Evolutionary conservation across 495 filamentous ascomycete genomes (phyloP).

Genomic region (Xylaria scruposa): DNA sequence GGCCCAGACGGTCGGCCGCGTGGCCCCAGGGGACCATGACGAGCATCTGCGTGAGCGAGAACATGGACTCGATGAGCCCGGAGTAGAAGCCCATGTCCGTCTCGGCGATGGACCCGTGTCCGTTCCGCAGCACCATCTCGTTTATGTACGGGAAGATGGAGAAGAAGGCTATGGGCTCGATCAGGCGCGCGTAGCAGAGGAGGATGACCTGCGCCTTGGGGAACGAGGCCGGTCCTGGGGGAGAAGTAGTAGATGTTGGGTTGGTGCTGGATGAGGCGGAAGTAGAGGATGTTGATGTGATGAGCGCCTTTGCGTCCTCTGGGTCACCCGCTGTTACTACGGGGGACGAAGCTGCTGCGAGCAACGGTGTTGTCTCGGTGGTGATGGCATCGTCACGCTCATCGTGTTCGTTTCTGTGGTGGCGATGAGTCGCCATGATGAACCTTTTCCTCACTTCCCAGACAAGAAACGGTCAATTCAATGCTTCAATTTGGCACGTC

Average conservation of each 20-base stretch:
- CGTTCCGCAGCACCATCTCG: slow-evolving; percentile 67
- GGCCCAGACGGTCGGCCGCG: neutral
- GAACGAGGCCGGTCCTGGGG: slow-evolving; percentile 49
- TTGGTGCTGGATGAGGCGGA: slow-evolving; percentile 30
- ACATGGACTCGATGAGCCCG: slow-evolving; percentile 75
- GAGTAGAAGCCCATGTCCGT: slow-evolving; percentile 73
- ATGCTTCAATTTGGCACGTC: neutral
- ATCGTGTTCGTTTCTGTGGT: neutral
- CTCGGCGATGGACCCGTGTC: slow-evolving; percentile 55
- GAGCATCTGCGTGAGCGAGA: slow-evolving; percentile 69
- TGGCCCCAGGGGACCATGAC: slow-evolving; percentile 65
- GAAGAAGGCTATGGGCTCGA: slow-evolving; percentile 80
- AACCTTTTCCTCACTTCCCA: neutral
- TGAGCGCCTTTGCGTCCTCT: slow-evolving; percentile 28
- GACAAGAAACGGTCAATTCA: neutral
- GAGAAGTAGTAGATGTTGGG: neutral
- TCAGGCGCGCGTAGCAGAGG: slow-evolving; percentile 69
- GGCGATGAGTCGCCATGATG: slow-evolving; percentile 11
- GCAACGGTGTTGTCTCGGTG: slow-evolving; percentile 47
- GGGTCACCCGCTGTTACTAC: slow-evolving; percentile 26
- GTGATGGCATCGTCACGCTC: slow-evolving; percentile 17
- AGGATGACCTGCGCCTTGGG: slow-evolving; percentile 65
- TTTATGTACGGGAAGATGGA: slow-evolving; percentile 78
- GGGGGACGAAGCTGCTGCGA: slow-evolving; percentile 34
- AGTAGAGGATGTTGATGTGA: neutral